A percentile compares a stretch with the other conserved stretches of the same genome.
Conservation (phyloP, 345 rosid genomes). For the Arabidopsis suecica region DNA sequence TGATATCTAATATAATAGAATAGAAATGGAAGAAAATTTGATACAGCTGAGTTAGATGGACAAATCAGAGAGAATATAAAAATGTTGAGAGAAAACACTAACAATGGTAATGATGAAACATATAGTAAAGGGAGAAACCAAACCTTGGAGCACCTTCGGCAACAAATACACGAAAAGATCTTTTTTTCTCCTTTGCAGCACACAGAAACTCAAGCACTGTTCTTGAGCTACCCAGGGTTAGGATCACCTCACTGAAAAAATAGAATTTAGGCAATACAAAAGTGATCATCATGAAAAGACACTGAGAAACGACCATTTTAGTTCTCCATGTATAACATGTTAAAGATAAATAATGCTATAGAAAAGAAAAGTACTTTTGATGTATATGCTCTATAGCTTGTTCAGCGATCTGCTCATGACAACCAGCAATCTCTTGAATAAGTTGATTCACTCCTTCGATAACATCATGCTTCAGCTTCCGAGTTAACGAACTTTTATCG, state of each 20-base stretch:
- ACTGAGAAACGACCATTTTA: background rate
- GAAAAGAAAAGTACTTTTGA: slow-evolving; percentile 70
- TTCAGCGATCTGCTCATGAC: slow-evolving; percentile 98
- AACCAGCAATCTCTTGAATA: slow-evolving; percentile 81
- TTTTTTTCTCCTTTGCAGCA: slow-evolving; percentile 96
- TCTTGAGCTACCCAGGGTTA: slow-evolving; percentile 96
- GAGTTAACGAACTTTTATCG: slow-evolving; percentile 83
- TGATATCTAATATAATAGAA: slow-evolving; percentile 65
- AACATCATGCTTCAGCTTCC: slow-evolving; percentile 95
- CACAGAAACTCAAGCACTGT: slow-evolving; percentile 93
- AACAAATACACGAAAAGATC: slow-evolving; percentile 94
- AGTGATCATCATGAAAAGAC: background rate
- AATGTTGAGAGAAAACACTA: slow-evolving; percentile 4
- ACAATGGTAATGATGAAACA: slow-evolving; percentile 10
- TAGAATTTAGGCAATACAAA: background rate
- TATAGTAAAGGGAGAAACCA: slow-evolving; percentile 31
- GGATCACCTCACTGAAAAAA: slow-evolving; percentile 89
- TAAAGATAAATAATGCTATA: background rate
- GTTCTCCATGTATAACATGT: slow-evolving; percentile 11
- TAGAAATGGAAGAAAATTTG: background rate
- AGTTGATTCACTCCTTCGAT: slow-evolving; percentile 97
- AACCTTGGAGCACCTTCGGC: slow-evolving; percentile 99
- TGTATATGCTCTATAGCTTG: slow-evolving; percentile 99
- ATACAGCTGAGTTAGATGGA: slow-evolving; percentile 10
- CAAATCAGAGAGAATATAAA: background rate